A percentile compares a stretch with the other conserved stretches of the same genome.
These are phyloP conservation scores for Russula earlei DNA, from an alignment of 768 basidiomycete species.

Conservation along the genomic window DNA sequence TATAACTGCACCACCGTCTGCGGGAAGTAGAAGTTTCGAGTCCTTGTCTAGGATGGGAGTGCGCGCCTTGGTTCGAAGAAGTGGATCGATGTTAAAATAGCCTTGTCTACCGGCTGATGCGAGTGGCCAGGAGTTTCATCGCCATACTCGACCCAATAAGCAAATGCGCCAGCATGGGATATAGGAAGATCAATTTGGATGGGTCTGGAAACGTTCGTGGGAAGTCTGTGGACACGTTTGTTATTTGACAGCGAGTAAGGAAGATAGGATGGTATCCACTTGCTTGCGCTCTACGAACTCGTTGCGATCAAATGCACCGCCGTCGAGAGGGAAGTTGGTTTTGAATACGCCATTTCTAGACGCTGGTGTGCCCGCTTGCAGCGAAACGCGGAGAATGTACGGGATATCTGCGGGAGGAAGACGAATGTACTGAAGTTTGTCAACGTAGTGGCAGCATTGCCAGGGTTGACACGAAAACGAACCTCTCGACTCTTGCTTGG, in stretches of 20 bases:
- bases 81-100: slow-evolving; percentile 94
- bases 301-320: slow-evolving; percentile 72
- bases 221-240: slow-evolving; percentile 43
- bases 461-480: slow-evolving; percentile 25
- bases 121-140: slow-evolving; percentile 43
- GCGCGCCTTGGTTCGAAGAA: slow-evolving; percentile 67
- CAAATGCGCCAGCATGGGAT: slow-evolving; percentile 92
- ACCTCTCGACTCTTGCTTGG: slow-evolving; percentile 81
- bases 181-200: slow-evolving; percentile 93
- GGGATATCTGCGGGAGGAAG: slow-evolving; percentile 85
- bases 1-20: slow-evolving; percentile 43
- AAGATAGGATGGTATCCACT: slow-evolving; percentile 25
- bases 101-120: slow-evolving; percentile 79
- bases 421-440: slow-evolving; percentile 69
- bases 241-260: not conserved
- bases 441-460: slow-evolving; percentile 2
- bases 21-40: slow-evolving; percentile 41
- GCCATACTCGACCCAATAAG: slow-evolving; percentile 92
- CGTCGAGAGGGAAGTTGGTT: slow-evolving; percentile 95
- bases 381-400: slow-evolving; percentile 83
- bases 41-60: slow-evolving; percentile 59
- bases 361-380: slow-evolving; percentile 88
- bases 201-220: slow-evolving; percentile 79
- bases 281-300: slow-evolving; percentile 69
- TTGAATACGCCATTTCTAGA: slow-evolving; percentile 86